Base-by-base conservation (phyloP, 2,329 filamentous ascomycete species). In the Claviceps africana region DNA sequence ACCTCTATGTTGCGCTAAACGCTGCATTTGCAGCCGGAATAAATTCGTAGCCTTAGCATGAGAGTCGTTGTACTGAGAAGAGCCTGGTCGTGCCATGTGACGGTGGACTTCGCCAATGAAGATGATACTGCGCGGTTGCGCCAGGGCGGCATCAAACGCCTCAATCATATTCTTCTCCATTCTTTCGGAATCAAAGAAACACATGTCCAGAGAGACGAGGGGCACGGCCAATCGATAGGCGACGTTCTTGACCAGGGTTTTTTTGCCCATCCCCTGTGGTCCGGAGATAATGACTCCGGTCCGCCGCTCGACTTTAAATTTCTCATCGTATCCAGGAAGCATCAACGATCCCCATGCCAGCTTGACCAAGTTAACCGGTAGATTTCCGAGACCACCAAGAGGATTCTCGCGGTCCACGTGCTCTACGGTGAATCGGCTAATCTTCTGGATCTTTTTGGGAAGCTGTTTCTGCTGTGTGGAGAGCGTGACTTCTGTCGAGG, bases 71-170 rank as follows among this genome's bases (percentile, higher is more conserved):
- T 93, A 86, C 1, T 85, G 82, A 51, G 81, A 86, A 56, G 95
- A 88, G 52, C 86, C 77, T 2, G 61, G 58, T 65, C 94, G 95
- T 0, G 89, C 87, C 60, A 97, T 93, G 4, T 85, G 84, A 53
- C 59, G 57, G 66, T 98, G 90, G 50, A 97, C 87, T 59, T 95
- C 85, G 59, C 95, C 89, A 53, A 97, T 86, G 62, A 96, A 94
- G 4, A 98, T 77, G 5, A 98, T 74, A 61, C 88, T 95, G 0
- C 93, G 93, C 0, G 91, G 90, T 39, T 90, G 76, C 52, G 81
- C 78, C 64, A 87, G 88, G 0, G 93, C 93, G 62, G 93, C 87
- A 13, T 97, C 90, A 1, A 72, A 57, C 2, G 67, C 69, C 22
- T 73, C 70, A 2, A 60, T 59, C 0, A 73, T 53, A 35, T 64